Evolutionary conservation across 257 asterid genomes (phyloP), one percentile per base, ranked within the genome.

Genomic region (Rehmannia glutinosa): DNA sequence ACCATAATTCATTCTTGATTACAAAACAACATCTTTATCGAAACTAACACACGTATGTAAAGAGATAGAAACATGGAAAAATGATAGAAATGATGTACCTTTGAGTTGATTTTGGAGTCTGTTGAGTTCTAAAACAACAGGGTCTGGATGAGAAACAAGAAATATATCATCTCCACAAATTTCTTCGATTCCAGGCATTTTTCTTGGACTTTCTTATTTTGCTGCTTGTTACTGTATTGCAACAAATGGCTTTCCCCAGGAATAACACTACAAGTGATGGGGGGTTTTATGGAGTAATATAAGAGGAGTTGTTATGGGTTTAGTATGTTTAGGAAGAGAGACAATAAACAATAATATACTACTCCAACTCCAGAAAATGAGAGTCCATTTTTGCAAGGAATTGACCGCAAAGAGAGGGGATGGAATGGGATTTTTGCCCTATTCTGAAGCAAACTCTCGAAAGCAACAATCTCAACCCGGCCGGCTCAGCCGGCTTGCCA

Each of bases 401-500:
- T 86, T 84, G 94, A 84, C 87, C 83, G 81, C 83, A 71, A 85
- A 84, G 86, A 74, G 84, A 80, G 92, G 90, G 64, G 56, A 63
- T 38, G 70, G 32, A 54, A 57, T 16, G 65, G 46, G 56, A 51
- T 73, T 78, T 76, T 68, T 15, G 10, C 74, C 84, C 69, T 65
- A 33, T 33, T 77, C 73, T 77, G 73, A 91, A 89, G 92, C 90
- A 80, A 88, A 71, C 86, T 78, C 77, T 20, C 64, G 83, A 85
- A 69, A 80, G 77, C 71, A 73, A 76, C 84, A 23, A 30, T 56
- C 52, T 1, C 65, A 57, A 35, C 57, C 78, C 76, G 70, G 70
- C 78, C 73, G 70, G 62, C 70, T 46, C 63, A 62, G 75, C 86
- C 80, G 82, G 77, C 85, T 67, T 38, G 47, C 19, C 49, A 32